Percentiles rank a stretch among this genome's conserved stretches.
These are phyloP conservation scores for Oldenlandia corymbosa DNA, from an alignment of 257 asterid genomes.

Conservation along the genomic window DNA sequence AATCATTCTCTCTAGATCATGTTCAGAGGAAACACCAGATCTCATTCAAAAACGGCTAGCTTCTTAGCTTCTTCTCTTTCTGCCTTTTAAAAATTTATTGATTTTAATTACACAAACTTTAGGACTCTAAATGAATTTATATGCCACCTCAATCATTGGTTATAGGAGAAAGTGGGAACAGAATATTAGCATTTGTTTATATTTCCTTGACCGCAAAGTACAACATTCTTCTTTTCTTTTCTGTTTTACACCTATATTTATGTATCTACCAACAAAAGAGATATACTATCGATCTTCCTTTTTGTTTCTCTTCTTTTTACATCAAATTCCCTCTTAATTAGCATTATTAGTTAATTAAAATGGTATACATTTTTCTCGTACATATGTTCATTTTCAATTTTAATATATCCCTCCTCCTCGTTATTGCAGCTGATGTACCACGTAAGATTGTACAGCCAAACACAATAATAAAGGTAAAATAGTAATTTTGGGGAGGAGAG, in stretches of 20 bases:
- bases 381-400: too few relatives aligned
- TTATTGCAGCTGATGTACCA: too few relatives aligned
- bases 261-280: background rate
- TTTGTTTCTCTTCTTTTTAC: background rate
- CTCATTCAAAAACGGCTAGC: conserved; percentile 29
- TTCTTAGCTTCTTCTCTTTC: background rate
- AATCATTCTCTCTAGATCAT: conserved; percentile 56
- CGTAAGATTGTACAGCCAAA: too few relatives aligned
- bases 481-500: too few relatives aligned
- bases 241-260: too few relatives aligned
- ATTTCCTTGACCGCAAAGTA: background rate
- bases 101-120: conserved; percentile 18
- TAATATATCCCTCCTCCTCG: too few relatives aligned
- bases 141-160: conserved; percentile 43
- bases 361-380: too few relatives aligned
- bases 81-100: background rate
- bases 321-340: too few relatives aligned
- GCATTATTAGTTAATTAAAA: too few relatives aligned
- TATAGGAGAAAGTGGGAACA: conserved; percentile 9
- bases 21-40: conserved; percentile 31
- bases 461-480: too few relatives aligned
- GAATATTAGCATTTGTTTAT: background rate
- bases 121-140: conserved; percentile 11
- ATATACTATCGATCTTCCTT: background rate
- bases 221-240: background rate